Conservation (phyloP, 805 yeast species). For the Saturnispora sekii region DNA sequence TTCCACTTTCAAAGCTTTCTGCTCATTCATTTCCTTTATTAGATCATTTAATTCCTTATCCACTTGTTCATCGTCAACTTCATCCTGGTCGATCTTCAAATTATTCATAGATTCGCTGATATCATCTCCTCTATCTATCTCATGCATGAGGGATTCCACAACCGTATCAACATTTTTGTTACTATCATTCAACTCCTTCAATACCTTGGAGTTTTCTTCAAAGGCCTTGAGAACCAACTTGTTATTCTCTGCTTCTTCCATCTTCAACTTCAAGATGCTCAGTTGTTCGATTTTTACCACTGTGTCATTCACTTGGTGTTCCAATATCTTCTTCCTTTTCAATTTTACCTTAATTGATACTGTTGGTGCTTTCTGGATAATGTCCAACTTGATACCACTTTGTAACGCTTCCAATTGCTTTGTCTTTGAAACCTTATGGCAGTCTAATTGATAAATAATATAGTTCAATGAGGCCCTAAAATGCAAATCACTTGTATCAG, state of each 20-base stretch:
- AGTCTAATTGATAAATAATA: constrained; percentile 17
- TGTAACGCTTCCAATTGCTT: constrained; percentile 9
- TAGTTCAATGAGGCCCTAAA: constrained; percentile 23
- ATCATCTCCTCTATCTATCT: constrained; percentile 15
- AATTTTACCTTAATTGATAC: constrained; percentile 19
- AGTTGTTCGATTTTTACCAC: constrained; percentile 18
- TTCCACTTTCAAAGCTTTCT: constrained; percentile 1
- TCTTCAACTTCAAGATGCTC: constrained; percentile 15
- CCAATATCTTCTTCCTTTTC: constrained; percentile 16
- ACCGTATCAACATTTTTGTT: constrained; percentile 15
- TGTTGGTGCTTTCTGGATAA: constrained; percentile 11
- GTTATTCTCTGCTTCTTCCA: constrained; percentile 23
- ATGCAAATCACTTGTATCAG: constrained; percentile 13
- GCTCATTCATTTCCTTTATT: constrained; percentile 9
- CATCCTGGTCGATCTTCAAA: not conserved
- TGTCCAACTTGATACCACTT: constrained; percentile 4
- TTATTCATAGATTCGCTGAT: constrained; percentile 13
- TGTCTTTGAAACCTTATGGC: constrained; percentile 13
- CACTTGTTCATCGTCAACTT: constrained; percentile 17
- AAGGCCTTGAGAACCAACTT: constrained; percentile 16
- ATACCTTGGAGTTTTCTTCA: constrained; percentile 18
- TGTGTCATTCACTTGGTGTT: constrained; percentile 16
- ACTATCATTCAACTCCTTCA: constrained; percentile 20
- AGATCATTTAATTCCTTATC: constrained; percentile 18
- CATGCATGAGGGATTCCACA: constrained; percentile 15